These are phyloP conservation scores for Graphium sp. DNA, from an alignment of 2,329 filamentous ascomycete genomes.

Conservation along the genomic window DNA sequence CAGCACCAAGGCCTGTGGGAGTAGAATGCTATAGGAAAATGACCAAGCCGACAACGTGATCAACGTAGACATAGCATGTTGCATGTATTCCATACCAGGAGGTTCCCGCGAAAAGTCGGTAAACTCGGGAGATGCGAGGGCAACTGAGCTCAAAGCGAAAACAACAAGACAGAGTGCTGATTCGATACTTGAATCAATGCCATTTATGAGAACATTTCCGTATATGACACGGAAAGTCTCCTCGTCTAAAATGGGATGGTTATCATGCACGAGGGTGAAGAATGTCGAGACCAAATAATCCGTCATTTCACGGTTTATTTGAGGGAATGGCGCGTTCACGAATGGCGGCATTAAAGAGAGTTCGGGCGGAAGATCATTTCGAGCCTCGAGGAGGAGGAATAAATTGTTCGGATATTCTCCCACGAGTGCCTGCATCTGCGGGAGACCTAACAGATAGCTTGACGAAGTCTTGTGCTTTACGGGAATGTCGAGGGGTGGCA, in stretches of 20 bases:
- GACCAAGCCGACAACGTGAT: constrained; percentile 12
- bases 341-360: no score
- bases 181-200: constrained; percentile 9
- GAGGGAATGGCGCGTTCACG: constrained; percentile 3
- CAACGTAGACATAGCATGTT: constrained; percentile 12
- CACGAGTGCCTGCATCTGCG: constrained; percentile 11
- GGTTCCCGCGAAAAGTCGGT: constrained; percentile 8
- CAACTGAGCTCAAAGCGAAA: constrained; percentile 11
- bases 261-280: constrained; percentile 10
- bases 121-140: constrained; percentile 8
- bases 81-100: constrained; percentile 14
- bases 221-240: constrained; percentile 11
- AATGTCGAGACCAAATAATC: constrained; percentile 11
- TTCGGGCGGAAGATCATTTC: constrained; percentile 9
- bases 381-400: constrained; percentile 12
- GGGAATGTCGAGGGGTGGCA: constrained; percentile 12
- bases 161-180: constrained; percentile 14
- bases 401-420: constrained; percentile 13
- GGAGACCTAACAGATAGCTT: constrained; percentile 11
- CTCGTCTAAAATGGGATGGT: constrained; percentile 12
- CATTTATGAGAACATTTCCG: constrained; percentile 8
- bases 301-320: constrained; percentile 7
- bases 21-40: constrained; percentile 11
- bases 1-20: constrained; percentile 13
- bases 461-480: constrained; percentile 13